phyloP scores from a whole-genome alignment of 306 rosid species.

The Datisca glomerata region DNA sequence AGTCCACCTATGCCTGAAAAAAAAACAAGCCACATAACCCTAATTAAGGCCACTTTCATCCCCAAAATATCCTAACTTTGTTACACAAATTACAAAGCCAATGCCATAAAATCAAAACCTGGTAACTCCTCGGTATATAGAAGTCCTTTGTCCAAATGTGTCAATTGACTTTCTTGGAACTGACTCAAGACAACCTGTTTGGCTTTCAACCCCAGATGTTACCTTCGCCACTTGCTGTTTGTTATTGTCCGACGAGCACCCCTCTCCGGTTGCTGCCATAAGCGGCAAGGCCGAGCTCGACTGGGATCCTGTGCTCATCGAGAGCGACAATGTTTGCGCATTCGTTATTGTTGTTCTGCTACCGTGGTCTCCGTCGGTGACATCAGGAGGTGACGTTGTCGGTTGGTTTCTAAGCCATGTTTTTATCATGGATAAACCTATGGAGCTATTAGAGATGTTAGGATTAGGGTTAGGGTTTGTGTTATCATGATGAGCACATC shows the following conservation, averaged over 20 bases:
- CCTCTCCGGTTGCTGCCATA: conserved; percentile 27
- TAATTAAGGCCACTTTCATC: too few species aligned
- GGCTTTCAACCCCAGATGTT: conserved; percentile 8
- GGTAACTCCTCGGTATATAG: conserved; percentile 94
- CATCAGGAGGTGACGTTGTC: conserved; percentile 11
- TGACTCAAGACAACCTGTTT: conserved; percentile 26
- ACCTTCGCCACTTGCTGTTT: conserved; percentile 16
- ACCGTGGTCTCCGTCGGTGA: conserved; percentile 7
- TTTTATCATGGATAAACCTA: conserved; percentile 81
- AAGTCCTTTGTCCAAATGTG: conserved; percentile 88
- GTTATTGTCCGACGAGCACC: conserved; percentile 45
- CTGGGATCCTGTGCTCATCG: conserved; percentile 69
- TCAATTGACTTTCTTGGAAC: conserved; percentile 60
- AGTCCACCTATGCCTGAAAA: conserved; percentile 81
- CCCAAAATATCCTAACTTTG: too few species aligned
- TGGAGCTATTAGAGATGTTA: conserved; percentile 28
- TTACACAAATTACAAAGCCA: too few species aligned
- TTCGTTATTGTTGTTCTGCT: conserved; percentile 10
- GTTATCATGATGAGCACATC: background rate
- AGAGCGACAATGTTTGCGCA: conserved; percentile 52
- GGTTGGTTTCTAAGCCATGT: conserved; percentile 86
- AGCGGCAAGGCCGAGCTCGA: conserved; percentile 32
- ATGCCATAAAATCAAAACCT: conserved; percentile 26
- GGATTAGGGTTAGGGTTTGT: too few species aligned
- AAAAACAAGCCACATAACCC: background rate